Evolutionary conservation across 2,329 filamentous ascomycete species (phyloP).

Genomic region (Colletotrichum liaoningense): DNA sequence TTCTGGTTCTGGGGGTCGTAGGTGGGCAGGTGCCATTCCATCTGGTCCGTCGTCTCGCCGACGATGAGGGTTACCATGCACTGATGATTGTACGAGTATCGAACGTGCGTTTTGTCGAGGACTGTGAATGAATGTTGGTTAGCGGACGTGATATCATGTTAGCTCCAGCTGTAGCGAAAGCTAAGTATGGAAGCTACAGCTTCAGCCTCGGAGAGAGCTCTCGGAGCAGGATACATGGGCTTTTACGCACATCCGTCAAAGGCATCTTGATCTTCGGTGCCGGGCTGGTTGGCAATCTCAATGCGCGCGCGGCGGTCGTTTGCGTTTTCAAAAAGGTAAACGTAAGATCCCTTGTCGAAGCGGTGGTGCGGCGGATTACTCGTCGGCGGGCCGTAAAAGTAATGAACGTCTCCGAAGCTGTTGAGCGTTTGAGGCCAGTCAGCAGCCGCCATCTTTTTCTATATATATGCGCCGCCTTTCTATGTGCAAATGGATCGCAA

Average conservation of each 20-base stretch:
- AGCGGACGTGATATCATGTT: not conserved
- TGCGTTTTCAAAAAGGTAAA: constrained; percentile 83
- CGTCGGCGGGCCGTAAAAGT: constrained; percentile 78
- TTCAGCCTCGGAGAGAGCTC: not conserved
- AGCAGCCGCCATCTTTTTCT: constrained; percentile 40
- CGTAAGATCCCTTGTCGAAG: constrained; percentile 83
- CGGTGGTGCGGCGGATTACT: constrained; percentile 80
- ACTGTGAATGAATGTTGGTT: constrained; percentile 55
- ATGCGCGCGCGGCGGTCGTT: constrained; percentile 74
- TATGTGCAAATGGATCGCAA: not conserved
- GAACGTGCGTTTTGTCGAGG: constrained; percentile 72
- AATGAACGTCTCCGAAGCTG: constrained; percentile 84
- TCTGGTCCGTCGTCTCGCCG: constrained; percentile 61
- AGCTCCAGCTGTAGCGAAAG: not conserved
- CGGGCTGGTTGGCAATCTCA: constrained; percentile 81
- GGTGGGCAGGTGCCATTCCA: constrained; percentile 81
- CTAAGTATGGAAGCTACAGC: too few relatives aligned
- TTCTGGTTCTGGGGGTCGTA: constrained; percentile 79
- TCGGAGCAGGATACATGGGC: not conserved
- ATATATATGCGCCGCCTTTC: not conserved
- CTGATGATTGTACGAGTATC: constrained; percentile 80
- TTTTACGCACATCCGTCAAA: constrained; percentile 77
- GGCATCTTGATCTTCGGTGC: constrained; percentile 81
- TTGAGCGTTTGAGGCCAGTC: constrained; percentile 30
- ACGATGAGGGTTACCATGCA: constrained; percentile 77